These are phyloP conservation scores for Candida schatavii DNA, from an alignment of 805 yeast species.

Conservation along the genomic window DNA sequence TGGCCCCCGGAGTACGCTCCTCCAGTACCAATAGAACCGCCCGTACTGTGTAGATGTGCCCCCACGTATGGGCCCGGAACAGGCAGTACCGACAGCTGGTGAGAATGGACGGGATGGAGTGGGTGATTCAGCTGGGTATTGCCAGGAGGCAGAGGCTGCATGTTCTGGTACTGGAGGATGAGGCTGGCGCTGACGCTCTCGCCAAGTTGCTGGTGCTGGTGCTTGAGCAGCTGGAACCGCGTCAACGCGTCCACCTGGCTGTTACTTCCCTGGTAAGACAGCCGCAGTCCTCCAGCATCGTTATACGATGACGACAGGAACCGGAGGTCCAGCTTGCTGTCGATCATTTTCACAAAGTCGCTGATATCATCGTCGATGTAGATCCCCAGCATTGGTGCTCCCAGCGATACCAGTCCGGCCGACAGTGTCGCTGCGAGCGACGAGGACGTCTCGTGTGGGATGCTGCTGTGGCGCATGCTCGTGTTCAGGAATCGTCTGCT, in stretches of 20 bases:
- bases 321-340: slow-evolving; percentile 55
- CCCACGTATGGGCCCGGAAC: not conserved
- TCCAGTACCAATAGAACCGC: not conserved
- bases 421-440: slow-evolving; percentile 30
- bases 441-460: slow-evolving; percentile 18
- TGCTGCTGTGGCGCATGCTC: slow-evolving; percentile 25
- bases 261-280: slow-evolving; percentile 15
- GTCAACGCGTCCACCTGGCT: slow-evolving; percentile 44
- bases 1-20: not conserved
- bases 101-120: not conserved
- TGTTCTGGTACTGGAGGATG: slow-evolving; percentile 22
- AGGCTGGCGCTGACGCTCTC: slow-evolving; percentile 56
- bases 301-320: slow-evolving; percentile 16
- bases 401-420: slow-evolving; percentile 32
- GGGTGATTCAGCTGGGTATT: not conserved
- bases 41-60: not conserved
- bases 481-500: slow-evolving; percentile 47
- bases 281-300: slow-evolving; percentile 11
- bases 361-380: slow-evolving; percentile 58
- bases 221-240: slow-evolving; percentile 50
- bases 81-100: not conserved
- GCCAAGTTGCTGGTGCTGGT: slow-evolving; percentile 52
- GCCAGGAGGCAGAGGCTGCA: slow-evolving; percentile 5
- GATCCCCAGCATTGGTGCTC: slow-evolving; percentile 39
- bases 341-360: slow-evolving; percentile 70